These are phyloP conservation scores for Euphorbia celastroides DNA, from an alignment of 441 rosid genomes.

Conservation along the genomic window DNA sequence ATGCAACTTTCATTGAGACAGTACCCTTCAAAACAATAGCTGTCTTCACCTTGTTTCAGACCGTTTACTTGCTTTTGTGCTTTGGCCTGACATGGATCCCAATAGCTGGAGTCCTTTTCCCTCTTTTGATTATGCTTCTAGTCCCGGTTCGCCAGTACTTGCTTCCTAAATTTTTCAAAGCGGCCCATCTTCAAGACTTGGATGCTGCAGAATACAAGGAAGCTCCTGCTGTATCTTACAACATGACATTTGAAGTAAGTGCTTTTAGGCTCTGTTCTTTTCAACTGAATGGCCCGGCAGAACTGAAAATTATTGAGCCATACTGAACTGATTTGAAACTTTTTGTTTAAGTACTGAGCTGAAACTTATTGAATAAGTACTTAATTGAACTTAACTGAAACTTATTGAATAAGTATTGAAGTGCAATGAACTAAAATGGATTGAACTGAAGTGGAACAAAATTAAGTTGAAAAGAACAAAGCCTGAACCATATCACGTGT, in stretches of 20 bases:
- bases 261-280: background rate
- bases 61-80: constrained; percentile 59
- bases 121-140: constrained; percentile 85
- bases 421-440: background rate
- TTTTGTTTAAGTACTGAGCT: too few species aligned
- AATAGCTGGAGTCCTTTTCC: constrained; percentile 86
- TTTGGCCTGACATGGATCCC: constrained; percentile 95
- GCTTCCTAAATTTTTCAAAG: constrained; percentile 82
- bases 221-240: constrained; percentile 80
- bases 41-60: constrained; percentile 64
- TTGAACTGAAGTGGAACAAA: too few species aligned
- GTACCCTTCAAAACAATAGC: constrained; percentile 87
- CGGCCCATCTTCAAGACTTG: constrained; percentile 74
- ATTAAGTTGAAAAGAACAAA: too few species aligned
- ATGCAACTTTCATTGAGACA: constrained; percentile 82
- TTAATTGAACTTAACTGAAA: too few species aligned
- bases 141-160: constrained; percentile 80
- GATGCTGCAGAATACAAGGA: constrained; percentile 92
- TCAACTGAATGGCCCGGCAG: too few species aligned
- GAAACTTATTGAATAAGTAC: too few species aligned
- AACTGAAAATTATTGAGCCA: too few species aligned
- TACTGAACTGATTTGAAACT: too few species aligned
- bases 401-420: background rate
- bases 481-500: background rate
- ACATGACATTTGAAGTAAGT: constrained; percentile 53